phyloP scores from a whole-genome alignment of 202 grass and related monocot species.

The Tripidium arundinaceum region DNA sequence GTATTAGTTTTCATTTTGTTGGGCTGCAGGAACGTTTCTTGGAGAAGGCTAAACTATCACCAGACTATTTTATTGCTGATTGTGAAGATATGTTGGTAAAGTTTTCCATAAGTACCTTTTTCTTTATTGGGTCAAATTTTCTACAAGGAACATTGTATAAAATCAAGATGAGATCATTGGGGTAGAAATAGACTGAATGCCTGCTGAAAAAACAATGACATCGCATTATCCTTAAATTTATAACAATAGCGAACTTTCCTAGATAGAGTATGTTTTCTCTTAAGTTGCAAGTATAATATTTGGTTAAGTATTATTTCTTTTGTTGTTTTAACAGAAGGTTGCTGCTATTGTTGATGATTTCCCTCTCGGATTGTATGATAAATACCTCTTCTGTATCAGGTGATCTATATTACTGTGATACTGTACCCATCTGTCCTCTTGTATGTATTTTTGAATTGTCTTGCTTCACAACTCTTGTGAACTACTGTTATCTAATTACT shows the following conservation, averaged over 20 bases:
- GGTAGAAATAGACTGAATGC: neutral
- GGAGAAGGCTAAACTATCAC: conserved; percentile 81
- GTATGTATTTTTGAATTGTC: neutral
- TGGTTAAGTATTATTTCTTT: conserved; percentile 15
- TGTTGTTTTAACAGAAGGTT: conserved; percentile 71
- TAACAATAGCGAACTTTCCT: neutral
- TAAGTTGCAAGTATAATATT: neutral
- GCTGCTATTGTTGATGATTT: conserved; percentile 82
- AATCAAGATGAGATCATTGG: conserved; percentile 17
- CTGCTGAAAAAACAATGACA: conserved; percentile 11
- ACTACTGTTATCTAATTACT: neutral
- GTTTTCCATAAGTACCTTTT: conserved; percentile 8
- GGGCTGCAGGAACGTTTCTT: conserved; percentile 78
- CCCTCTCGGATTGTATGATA: conserved; percentile 71
- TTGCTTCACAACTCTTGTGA: conserved; percentile 7
- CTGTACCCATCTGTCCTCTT: neutral
- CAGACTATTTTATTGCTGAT: conserved; percentile 98
- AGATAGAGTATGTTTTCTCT: conserved; percentile 9
- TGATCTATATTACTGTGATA: conserved; percentile 29
- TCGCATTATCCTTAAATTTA: conserved; percentile 11
- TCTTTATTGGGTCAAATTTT: conserved; percentile 32
- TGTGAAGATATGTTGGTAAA: conserved; percentile 84
- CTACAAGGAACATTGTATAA: neutral
- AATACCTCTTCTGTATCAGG: conserved; percentile 94
- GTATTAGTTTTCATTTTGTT: conserved; percentile 29